phyloP scores from a whole-genome alignment of 352 stramenopile genomes.

The Phytophthora melonis region DNA sequence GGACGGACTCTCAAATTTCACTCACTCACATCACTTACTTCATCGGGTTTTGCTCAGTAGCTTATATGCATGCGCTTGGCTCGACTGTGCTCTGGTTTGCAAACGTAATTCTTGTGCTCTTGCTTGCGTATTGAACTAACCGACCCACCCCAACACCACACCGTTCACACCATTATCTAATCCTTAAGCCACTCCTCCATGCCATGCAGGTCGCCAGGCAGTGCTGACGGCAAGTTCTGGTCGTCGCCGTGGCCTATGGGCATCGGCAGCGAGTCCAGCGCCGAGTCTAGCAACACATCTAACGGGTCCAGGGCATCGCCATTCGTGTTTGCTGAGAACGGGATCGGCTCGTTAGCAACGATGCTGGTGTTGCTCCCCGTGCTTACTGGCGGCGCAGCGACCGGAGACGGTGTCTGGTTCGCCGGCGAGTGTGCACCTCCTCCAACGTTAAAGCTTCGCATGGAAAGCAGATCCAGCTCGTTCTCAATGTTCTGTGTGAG shows the following conservation, averaged over 20 bases:
- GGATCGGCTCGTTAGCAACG: conserved; percentile 47
- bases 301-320: conserved; percentile 57
- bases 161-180: conserved; percentile 48
- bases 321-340: conserved; percentile 45
- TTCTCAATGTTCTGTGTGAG: conserved; percentile 86
- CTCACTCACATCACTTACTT: conserved; percentile 32
- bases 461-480: conserved; percentile 80
- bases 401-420: conserved; percentile 24
- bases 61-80: conserved; percentile 20
- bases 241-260: conserved; percentile 70
- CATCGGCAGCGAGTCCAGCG: conserved; percentile 69
- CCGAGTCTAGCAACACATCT: conserved; percentile 61
- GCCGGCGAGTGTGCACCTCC: conserved; percentile 25
- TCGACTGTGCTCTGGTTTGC: conserved; percentile 8
- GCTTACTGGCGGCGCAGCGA: conserved; percentile 11
- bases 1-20: conserved; percentile 23
- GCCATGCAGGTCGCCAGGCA: conserved; percentile 76
- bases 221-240: conserved; percentile 51
- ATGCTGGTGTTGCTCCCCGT: conserved; percentile 14
- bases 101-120: conserved; percentile 13
- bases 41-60: conserved; percentile 8
- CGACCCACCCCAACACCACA: conserved; percentile 11
- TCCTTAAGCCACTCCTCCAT: conserved; percentile 87
- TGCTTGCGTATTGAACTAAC: conserved; percentile 25
- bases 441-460: conserved; percentile 60